phyloP scores from a whole-genome alignment of 2,329 filamentous ascomycete species.

The Hansfordia pulvinata region DNA sequence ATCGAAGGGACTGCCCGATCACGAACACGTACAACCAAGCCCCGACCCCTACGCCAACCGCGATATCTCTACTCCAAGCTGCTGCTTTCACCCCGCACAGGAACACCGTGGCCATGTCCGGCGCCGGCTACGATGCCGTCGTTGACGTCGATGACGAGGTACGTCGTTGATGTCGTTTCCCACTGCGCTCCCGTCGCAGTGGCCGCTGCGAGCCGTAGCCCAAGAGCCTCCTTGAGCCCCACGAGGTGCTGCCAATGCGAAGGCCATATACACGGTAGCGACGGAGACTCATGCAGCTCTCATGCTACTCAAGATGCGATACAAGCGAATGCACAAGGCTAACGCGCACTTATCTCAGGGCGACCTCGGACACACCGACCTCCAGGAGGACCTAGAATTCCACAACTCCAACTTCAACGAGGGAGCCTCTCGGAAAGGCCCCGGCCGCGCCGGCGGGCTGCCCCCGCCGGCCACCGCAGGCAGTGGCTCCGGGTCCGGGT shows the following conservation, averaged over 20 bases:
- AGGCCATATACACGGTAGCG: background rate
- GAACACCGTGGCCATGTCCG: constrained; percentile 52
- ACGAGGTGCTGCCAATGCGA: too few species aligned
- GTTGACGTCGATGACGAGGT: constrained; percentile 97
- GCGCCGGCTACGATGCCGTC: constrained; percentile 90
- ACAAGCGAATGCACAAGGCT: constrained; percentile 3
- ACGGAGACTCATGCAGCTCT: too few species aligned
- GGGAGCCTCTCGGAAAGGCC: constrained; percentile 33
- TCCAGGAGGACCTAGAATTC: constrained; percentile 98
- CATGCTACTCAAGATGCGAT: too few species aligned
- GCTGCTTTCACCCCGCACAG: too few species aligned
- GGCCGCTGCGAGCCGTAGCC: background rate
- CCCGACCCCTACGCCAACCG: too few species aligned
- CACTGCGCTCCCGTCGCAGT: background rate
- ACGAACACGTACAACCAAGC: too few species aligned
- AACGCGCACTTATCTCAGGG: constrained; percentile 42
- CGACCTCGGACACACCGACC: constrained; percentile 93
- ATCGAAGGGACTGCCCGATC: too few species aligned
- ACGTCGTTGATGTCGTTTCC: constrained; percentile 14
- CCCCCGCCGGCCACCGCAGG: constrained; percentile 43
- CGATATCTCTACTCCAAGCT: too few species aligned
- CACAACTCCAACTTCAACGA: constrained; percentile 81
- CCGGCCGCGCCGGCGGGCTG: constrained; percentile 29
- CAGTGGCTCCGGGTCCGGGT: constrained; percentile 14
- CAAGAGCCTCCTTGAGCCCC: too few species aligned